Evolutionary conservation across 225 moss, liverwort and hornwort genomes (phyloP).

Genomic region (Sphagnum contortum): DNA sequence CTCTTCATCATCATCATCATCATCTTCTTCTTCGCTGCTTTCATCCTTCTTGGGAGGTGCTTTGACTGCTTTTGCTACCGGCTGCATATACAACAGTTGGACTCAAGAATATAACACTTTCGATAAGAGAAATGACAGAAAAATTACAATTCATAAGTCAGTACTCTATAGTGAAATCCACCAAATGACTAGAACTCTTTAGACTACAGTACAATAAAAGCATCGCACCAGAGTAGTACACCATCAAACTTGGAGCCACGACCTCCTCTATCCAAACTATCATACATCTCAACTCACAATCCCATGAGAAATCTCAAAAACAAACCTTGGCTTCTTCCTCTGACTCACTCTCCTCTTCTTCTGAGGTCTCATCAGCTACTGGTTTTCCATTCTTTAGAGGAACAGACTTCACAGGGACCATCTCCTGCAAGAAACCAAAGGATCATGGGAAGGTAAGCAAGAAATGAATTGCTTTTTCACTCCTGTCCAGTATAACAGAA

Average conservation of each 20-base stretch:
- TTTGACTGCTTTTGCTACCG: conserved; percentile 14
- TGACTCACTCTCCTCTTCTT: conserved; percentile 29
- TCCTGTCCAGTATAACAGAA: no score
- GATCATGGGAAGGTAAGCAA: no score
- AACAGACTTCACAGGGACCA: conserved; percentile 9
- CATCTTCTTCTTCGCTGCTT: conserved; percentile 34
- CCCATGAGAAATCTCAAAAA: not conserved
- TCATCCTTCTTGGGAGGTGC: conserved; percentile 23
- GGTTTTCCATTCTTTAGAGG: conserved; percentile 28
- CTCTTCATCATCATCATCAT: conserved; percentile 5
- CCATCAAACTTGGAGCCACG: not conserved
- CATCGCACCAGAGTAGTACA: no score
- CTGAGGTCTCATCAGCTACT: conserved; percentile 16
- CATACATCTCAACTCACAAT: not conserved
- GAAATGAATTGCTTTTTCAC: no score
- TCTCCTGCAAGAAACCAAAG: conserved; percentile 9
- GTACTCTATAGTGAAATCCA: no score
- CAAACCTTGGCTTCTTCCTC: conserved; percentile 36
- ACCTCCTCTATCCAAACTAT: not conserved
- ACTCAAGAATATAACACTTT: no score
- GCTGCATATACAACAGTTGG: conserved; percentile 12
- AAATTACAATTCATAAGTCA: no score
- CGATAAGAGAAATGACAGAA: no score
- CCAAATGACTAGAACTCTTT: no score
- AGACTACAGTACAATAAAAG: no score